Base-by-base conservation (phyloP, 2,329 filamentous ascomycete genomes). In the Fusarium longipes region DNA sequence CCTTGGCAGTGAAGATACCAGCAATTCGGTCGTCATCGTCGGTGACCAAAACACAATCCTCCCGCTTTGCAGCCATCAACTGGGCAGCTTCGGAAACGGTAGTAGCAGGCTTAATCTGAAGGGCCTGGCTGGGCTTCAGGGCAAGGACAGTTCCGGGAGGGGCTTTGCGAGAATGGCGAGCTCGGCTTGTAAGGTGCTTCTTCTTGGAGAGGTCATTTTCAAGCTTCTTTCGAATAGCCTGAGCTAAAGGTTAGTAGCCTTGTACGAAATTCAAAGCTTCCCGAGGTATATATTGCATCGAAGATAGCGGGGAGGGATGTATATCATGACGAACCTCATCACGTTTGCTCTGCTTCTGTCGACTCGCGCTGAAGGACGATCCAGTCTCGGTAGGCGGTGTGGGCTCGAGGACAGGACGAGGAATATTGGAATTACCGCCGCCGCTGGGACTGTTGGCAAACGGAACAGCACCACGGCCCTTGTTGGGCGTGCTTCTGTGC, bases 191-290 rank as follows among this genome's bases (percentile, higher is more conserved):
- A 64, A 89, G 86, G 76, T 93, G 88, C 82, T 93, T 97, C 88
- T 98, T 98, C 85, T 98, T 98, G 86, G 89, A 96, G 82, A 99
- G 90, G 78, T 99, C 96, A 76, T 88, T 95, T 84, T 99, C 96
- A 84, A 99, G 91, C 84, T 97, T 98, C 76, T 89, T 90, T 75
- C 96, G 93, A 77, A 99, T 98, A 51, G 96, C 96, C 96, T 98
- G 77, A 68, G 68, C 66, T 60, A 24, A 39, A 42, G 54, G 62
- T 74, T 60, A 72, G 68, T 33, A 43, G 38, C 35, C 29, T 45
- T 43, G 18, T 40, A 54, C 17, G 44, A 25, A 39, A 22, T 53
- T 53, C 32, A 38, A 43, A 44, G 35, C n/a, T 33, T 55, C 50
- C 30, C 60, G 53, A 70, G 63, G 43, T 48, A 65, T 67, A 67